Evolutionary conservation across 2,329 filamentous ascomycete species (phyloP).

Genomic region (Penicillium hordei): DNA sequence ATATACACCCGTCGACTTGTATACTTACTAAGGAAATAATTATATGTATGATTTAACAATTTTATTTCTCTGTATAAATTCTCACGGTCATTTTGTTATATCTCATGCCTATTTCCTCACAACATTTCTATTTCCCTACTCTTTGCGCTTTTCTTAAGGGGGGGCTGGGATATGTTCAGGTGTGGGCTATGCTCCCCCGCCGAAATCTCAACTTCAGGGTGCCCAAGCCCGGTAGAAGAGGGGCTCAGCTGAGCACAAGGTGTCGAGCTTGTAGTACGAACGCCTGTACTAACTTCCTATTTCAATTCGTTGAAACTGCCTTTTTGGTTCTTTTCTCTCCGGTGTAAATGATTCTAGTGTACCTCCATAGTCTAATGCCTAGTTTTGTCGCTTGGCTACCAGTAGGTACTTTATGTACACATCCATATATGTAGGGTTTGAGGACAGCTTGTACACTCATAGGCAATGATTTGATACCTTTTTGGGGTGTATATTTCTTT

Average conservation of each 20-base stretch:
- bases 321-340: neutral
- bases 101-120: neutral
- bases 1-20: neutral
- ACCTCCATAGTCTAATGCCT: neutral
- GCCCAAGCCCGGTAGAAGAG: constrained; percentile 3
- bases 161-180: neutral
- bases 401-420: neutral
- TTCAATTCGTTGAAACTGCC: neutral
- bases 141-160: neutral
- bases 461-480: neutral
- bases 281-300: neutral
- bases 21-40: neutral
- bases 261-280: constrained; percentile 3
- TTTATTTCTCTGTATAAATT: neutral
- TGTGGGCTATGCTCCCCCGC: constrained; percentile 6
- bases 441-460: neutral
- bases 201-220: neutral
- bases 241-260: constrained; percentile 1
- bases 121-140: neutral
- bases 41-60: neutral
- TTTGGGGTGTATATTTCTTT: neutral
- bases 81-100: neutral
- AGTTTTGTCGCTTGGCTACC: neutral
- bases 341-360: neutral
- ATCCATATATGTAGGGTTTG: neutral